phyloP scores from a whole-genome alignment of 2,329 filamentous ascomycete species.

The Xylaria sp. region DNA sequence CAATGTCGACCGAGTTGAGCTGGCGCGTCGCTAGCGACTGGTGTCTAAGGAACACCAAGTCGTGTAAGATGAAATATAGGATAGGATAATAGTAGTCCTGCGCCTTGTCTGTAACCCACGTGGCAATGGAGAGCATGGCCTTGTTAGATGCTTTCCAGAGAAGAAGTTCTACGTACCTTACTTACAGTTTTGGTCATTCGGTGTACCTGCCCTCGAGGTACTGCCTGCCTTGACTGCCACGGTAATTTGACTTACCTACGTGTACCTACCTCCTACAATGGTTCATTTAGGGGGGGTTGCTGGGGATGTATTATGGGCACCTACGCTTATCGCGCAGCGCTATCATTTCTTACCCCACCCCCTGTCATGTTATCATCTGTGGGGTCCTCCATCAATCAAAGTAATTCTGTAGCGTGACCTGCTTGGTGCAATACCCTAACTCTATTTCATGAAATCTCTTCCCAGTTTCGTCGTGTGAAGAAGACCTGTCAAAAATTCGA shows the following conservation, averaged over 20 bases:
- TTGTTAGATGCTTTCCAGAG: slow-evolving; percentile 10
- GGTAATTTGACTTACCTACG: not conserved
- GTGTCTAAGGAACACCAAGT: not conserved
- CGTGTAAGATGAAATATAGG: not conserved
- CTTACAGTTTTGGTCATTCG: not conserved
- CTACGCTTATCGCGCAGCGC: not conserved
- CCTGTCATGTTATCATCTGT: not conserved
- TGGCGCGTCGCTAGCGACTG: slow-evolving; percentile 18
- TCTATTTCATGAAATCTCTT: slow-evolving; percentile 7
- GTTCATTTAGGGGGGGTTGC: not conserved
- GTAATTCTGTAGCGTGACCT: not conserved
- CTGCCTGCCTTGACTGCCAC: not conserved
- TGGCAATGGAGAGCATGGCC: slow-evolving; percentile 8
- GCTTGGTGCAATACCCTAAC: not conserved
- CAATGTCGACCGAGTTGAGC: slow-evolving; percentile 33
- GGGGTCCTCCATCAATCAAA: not conserved
- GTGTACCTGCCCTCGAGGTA: not conserved
- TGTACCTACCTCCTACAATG: not conserved
- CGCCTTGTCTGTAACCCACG: slow-evolving; percentile 19
- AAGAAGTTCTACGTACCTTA: not conserved
- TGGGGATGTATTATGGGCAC: not conserved
- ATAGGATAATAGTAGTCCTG: slow-evolving; percentile 10
- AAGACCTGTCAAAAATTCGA: not conserved
- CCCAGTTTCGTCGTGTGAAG: not conserved
- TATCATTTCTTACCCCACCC: not conserved